phyloP scores from a whole-genome alignment of 78 protist species.

The Paratrimastix pyriformis region DNA sequence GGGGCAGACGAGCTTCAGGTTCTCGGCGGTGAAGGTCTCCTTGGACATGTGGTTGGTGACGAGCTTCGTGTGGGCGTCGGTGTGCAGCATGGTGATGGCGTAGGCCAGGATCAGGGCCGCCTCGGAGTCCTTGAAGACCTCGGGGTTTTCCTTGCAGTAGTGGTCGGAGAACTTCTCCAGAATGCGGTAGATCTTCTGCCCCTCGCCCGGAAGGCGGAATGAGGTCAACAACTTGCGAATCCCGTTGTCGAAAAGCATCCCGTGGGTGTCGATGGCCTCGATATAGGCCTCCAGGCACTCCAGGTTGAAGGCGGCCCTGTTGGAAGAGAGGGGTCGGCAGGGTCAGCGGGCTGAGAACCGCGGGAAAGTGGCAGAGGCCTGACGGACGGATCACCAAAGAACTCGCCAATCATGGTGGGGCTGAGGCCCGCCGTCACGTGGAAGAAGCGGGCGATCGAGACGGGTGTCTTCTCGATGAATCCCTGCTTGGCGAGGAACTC shows the following conservation, averaged over 20 bases:
- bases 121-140: background rate
- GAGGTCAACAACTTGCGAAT: background rate
- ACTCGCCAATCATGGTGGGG: background rate
- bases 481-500: too few species aligned
- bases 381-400: background rate
- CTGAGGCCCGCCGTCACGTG: background rate
- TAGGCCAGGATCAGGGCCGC: background rate
- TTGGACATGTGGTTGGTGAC: background rate
- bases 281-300: background rate
- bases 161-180: background rate
- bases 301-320: background rate
- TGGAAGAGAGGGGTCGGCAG: too few species aligned
- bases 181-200: background rate
- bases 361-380: too few species aligned
- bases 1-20: too few species aligned
- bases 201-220: background rate
- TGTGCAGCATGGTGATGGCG: background rate
- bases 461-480: background rate
- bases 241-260: background rate
- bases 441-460: background rate
- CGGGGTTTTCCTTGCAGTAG: background rate
- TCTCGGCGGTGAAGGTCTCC: background rate
- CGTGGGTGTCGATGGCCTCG: background rate
- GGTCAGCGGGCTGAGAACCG: too few species aligned
- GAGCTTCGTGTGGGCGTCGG: background rate